Evolutionary conservation across 2,329 filamentous ascomycete species (phyloP).

Genomic region (Iodosphaeria phyllophila): DNA sequence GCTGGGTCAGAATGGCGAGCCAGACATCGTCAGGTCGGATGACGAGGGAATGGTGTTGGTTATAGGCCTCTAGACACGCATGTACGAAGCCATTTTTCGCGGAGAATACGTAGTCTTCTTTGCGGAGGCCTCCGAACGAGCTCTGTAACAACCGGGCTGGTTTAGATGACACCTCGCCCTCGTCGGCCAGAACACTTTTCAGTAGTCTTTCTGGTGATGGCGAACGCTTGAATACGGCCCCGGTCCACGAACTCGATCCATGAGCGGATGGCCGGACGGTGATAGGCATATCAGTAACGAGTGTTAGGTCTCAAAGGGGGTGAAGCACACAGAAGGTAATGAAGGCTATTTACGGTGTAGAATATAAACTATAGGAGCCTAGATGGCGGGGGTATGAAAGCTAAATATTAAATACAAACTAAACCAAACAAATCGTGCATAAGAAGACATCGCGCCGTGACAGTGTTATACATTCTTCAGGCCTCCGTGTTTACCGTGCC

Average conservation of each 20-base stretch:
- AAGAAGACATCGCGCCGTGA: no score
- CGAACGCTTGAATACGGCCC: not conserved
- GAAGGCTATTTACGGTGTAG: no score
- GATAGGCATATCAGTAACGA: no score
- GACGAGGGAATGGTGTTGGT: not conserved
- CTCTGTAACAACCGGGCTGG: not conserved
- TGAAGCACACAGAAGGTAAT: no score
- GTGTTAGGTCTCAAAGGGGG: no score
- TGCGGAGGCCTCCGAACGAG: constrained; percentile 1
- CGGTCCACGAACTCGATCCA: not conserved
- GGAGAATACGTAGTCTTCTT: no score
- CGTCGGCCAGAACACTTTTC: not conserved
- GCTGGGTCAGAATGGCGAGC: constrained; percentile 28
- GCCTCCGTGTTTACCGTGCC: no score
- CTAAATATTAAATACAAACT: no score
- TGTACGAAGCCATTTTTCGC: constrained; percentile 1
- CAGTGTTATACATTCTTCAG: no score
- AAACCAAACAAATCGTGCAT: no score
- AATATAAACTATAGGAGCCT: no score
- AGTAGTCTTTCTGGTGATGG: not conserved
- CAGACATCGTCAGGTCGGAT: constrained; percentile 25
- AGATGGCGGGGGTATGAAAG: no score
- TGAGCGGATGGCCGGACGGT: not conserved
- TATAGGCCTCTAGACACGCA: not conserved
- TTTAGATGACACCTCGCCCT: not conserved